Percentiles rank a stretch among this genome's conserved stretches.
phyloP scores from a whole-genome alignment of 2,329 filamentous ascomycete species.

The Thermochaetoides dissita region DNA sequence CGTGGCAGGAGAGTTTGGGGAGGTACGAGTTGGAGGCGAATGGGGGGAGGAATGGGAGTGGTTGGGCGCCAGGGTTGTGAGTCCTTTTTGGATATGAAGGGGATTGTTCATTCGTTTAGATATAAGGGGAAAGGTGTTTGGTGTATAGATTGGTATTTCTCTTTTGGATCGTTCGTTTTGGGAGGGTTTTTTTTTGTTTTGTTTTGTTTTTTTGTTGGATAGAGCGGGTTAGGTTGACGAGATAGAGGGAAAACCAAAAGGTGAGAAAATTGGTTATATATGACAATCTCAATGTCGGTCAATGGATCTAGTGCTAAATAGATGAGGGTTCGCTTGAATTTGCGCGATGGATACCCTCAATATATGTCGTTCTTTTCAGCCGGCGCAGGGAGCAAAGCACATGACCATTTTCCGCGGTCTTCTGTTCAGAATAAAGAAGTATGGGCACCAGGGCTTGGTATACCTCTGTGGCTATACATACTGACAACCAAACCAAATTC shows the following conservation, averaged over 20 bases:
- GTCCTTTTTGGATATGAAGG: background rate
- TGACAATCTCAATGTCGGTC: too few species aligned
- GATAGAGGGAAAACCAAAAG: background rate
- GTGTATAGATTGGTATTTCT: background rate
- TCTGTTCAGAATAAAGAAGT: too few species aligned
- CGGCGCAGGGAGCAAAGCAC: too few species aligned
- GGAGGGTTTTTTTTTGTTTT: background rate
- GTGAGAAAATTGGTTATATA: too few species aligned
- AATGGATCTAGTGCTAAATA: too few species aligned
- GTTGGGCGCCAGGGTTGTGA: constrained; percentile 9
- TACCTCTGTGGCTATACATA: too few species aligned
- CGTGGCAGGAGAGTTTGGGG: constrained; percentile 23
- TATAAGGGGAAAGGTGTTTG: background rate
- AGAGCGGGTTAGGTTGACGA: background rate
- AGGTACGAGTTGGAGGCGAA: constrained; percentile 18
- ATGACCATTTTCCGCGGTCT: too few species aligned
- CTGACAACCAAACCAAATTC: too few species aligned
- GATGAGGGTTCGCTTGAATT: too few species aligned
- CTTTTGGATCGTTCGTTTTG: background rate
- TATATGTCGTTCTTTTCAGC: background rate
- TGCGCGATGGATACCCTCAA: background rate
- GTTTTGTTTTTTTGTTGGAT: background rate
- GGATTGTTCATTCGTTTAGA: background rate
- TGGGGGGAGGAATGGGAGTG: constrained; percentile 12
- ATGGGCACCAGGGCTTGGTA: too few species aligned